phyloP scores from a whole-genome alignment of 306 rosid genomes.

The barrel medic (Medicago truncatula) region DNA sequence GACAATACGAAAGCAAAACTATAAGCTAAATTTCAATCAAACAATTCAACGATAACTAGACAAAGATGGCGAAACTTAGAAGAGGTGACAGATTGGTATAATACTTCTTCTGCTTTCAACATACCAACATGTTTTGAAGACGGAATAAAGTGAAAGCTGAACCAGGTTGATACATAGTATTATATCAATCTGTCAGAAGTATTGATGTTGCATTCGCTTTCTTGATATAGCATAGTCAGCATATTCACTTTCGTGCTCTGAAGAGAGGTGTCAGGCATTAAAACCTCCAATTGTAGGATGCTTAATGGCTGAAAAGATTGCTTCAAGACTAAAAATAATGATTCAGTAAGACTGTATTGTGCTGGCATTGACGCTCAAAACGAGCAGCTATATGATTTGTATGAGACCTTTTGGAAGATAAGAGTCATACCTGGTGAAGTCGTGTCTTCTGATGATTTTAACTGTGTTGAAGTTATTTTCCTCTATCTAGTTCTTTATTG shows the following conservation, averaged over 20 bases:
- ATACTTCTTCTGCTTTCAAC: conserved; percentile 25
- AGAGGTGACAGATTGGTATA: conserved; percentile 16
- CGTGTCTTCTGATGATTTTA: conserved; percentile 39
- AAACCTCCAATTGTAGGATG: no score
- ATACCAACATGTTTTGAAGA: conserved; percentile 6
- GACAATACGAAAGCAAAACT: not conserved
- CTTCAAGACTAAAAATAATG: conserved; percentile 85
- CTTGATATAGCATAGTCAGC: conserved; percentile 98
- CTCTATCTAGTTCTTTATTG: conserved; percentile 46
- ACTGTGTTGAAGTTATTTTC: conserved; percentile 50
- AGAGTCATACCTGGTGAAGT: conserved; percentile 58
- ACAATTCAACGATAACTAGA: conserved; percentile 36
- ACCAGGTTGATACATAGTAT: conserved; percentile 29
- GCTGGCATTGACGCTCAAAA: conserved; percentile 73
- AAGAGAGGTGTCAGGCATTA: conserved; percentile 87
- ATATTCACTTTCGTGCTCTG: no score
- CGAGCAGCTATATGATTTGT: conserved; percentile 66
- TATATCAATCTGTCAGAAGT: no score
- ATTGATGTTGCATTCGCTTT: conserved; percentile 71
- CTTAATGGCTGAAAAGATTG: conserved; percentile 99
- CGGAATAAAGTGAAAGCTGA: conserved; percentile 25
- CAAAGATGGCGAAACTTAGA: conserved; percentile 31
- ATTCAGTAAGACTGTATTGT: conserved; percentile 70
- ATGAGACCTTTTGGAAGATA: conserved; percentile 64
- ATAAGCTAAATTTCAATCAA: conserved; percentile 39